Conservation (phyloP, 1,284 basidiomycete genomes). For the Mycosarcoma mackinlayi region DNA sequence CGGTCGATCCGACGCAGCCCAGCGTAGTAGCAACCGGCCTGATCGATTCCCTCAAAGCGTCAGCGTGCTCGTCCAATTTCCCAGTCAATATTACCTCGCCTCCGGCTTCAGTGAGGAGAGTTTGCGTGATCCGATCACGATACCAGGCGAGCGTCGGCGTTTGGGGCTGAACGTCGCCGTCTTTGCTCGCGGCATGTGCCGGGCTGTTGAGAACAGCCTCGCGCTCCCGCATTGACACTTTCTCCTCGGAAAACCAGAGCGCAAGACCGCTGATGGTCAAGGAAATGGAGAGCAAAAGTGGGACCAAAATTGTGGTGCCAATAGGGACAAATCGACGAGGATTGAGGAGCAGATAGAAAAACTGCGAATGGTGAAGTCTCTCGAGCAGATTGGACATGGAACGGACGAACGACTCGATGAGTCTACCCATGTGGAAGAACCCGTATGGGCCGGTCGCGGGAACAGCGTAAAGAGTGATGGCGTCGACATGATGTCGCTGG, state of each 20-base stretch:
- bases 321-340: slow-evolving; percentile 59
- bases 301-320: slow-evolving; percentile 53
- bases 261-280: slow-evolving; percentile 56
- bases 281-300: slow-evolving; percentile 56
- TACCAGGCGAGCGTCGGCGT: slow-evolving; percentile 31
- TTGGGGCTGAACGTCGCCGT: slow-evolving; percentile 27
- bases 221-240: slow-evolving; percentile 19
- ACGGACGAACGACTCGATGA: slow-evolving; percentile 56
- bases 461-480: slow-evolving; percentile 86
- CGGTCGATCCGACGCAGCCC: slow-evolving; percentile 15
- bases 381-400: slow-evolving; percentile 67
- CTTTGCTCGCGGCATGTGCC: background rate
- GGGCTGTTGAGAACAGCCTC: slow-evolving; percentile 13
- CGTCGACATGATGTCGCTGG: slow-evolving; percentile 88
- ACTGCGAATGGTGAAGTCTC: slow-evolving; percentile 67
- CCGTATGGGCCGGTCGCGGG: slow-evolving; percentile 93
- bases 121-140: slow-evolving; percentile 17
- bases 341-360: slow-evolving; percentile 63
- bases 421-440: slow-evolving; percentile 84
- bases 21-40: slow-evolving; percentile 18
- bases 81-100: background rate
- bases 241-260: slow-evolving; percentile 33
- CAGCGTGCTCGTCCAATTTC: slow-evolving; percentile 2
- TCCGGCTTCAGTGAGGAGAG: slow-evolving; percentile 1
- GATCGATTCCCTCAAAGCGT: slow-evolving; percentile 20